Evolutionary conservation across 768 basidiomycete genomes (phyloP), one percentile per base, ranked within the genome.

Genomic region (Phaffia australis): DNA sequence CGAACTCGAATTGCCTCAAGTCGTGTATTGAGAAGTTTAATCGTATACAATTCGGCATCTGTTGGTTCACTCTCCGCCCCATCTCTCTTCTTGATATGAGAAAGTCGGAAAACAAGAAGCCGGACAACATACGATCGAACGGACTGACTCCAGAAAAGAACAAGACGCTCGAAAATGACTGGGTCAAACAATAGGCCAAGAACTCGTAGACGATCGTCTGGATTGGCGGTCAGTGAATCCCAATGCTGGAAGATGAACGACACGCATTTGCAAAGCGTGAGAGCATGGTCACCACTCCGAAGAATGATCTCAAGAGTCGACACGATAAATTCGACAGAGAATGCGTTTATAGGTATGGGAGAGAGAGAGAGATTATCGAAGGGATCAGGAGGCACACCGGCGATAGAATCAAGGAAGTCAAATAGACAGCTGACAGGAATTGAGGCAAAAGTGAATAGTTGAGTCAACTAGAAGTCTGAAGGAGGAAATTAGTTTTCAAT

Each of bases 191-290:
- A 69, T 47, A 79, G 66, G 60, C 77, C 69, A 67, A 78, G 77
- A n/a, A 79, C 70, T 49, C 73, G 76, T 27, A 71, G 70, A 16
- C 79, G 71, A 63, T 80, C 77, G 51, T 73, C 72, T 0, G 73
- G 60, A 27, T 69, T 47, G 18, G 75, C 71, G 46, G 73, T 75
- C 21, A 77, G 64, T 16, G 75, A 74, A 46, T 79, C 78, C 72
- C 76, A 80, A 63, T 79, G 77, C 11, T 78, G 75, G 69, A 79
- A 80, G 30, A 79, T 69, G 69, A 78, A 79, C 18, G 77, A 74
- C 66, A 79, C 75, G 18, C 74, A 73, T 35, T 79, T 77, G 69
- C 79, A 76, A 30, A 80, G 66, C 9, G 77, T 77, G 63, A 79
- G 71, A 50, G 79, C 77, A 70, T 79, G 77, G 70, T 80, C 79